phyloP scores from a whole-genome alignment of 2,329 filamentous ascomycete genomes.

The Trichoderma polysporum region DNA sequence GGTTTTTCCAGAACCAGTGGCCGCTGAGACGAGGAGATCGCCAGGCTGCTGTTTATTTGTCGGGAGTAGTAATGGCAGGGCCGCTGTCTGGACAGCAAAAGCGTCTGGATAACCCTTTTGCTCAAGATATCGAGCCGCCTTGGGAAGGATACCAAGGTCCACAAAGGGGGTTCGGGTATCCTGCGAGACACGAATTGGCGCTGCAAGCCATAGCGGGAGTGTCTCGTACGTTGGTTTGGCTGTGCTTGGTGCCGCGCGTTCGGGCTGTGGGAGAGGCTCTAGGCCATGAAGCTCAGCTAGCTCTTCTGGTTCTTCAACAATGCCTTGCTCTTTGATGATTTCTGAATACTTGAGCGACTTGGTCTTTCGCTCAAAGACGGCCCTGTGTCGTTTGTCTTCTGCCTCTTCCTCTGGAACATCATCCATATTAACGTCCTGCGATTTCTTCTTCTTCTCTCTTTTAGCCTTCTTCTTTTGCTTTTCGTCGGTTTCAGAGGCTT shows the following conservation, averaged over 20 bases:
- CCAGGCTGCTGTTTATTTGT: constrained; percentile 61
- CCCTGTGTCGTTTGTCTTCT: constrained; percentile 44
- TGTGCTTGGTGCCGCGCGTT: constrained; percentile 55
- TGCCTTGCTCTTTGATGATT: constrained; percentile 34
- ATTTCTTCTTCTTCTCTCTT: constrained; percentile 34
- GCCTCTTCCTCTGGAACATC: constrained; percentile 31
- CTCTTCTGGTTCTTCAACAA: constrained; percentile 42
- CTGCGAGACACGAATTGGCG: constrained; percentile 67
- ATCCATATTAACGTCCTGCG: constrained; percentile 23
- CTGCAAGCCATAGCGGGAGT: constrained; percentile 76
- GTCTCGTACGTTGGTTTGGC: constrained; percentile 71
- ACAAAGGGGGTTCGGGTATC: constrained; percentile 61
- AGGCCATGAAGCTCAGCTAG: constrained; percentile 60
- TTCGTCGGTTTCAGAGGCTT: constrained; percentile 6
- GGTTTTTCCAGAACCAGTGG: constrained; percentile 95
- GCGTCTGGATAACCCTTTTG: constrained; percentile 51
- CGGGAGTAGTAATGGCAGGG: constrained; percentile 76
- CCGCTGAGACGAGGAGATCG: constrained; percentile 86
- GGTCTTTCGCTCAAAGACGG: constrained; percentile 54
- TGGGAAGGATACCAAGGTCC: constrained; percentile 60
- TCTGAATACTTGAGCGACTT: constrained; percentile 54
- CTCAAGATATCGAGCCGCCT: constrained; percentile 61
- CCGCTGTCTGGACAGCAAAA: constrained; percentile 45
- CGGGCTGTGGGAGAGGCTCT: constrained; percentile 78
- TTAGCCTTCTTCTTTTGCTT: constrained; percentile 24